Base-by-base conservation (phyloP, 2,329 filamentous ascomycete species). In the Elsinoe arachidis region DNA sequence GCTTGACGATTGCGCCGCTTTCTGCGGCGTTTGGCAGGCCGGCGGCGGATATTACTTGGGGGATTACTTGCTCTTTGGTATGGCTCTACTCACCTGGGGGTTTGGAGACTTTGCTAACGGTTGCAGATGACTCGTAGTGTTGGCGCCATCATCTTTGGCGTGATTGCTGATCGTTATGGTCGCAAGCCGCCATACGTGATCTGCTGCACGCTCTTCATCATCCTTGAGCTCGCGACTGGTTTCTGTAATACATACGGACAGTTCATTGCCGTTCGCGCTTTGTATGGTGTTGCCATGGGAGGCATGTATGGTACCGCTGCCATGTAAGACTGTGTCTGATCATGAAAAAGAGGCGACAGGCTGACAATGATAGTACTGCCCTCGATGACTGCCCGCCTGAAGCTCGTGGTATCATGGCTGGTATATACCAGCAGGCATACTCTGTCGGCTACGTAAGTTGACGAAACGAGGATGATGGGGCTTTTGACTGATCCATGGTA, bases 221-320 rank as follows among this genome's bases (percentile, higher is more conserved):
- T 80, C 2, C 69, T 85, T 15, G 82, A 84, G 62, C 70, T 85
- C 6, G 82, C 75, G 1, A 82, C 81, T 0, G 81, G 80, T 19
- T 85, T 84, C 64, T 79, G 76, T 60, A 68, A 77, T 7, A 83
- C 78, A 1, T 83, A 83, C 64, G 66, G 77, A 7, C 75, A 80
- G 60, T 85, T 85, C 63, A 69, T 84, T 34, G 81, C 73, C 1
- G 79, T 81, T 47, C 74, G 82, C 14, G 79, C 82, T 0, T 69
- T 85, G 3, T 85, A 82, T 62, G 82, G 82, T 17, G 80, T 85
- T 64, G 82, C 82, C 5, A 85, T 85, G 82, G 81, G 81, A 17
- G 81, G 81, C 51, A 66, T 84, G 10, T 83, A 83, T 63, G 81
- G 81, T 2, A 83, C 83, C 62, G 80, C 78, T 10, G 80, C 81